Conservation (phyloP, 2,329 filamentous ascomycete genomes). For the Metarhizium album region DNA sequence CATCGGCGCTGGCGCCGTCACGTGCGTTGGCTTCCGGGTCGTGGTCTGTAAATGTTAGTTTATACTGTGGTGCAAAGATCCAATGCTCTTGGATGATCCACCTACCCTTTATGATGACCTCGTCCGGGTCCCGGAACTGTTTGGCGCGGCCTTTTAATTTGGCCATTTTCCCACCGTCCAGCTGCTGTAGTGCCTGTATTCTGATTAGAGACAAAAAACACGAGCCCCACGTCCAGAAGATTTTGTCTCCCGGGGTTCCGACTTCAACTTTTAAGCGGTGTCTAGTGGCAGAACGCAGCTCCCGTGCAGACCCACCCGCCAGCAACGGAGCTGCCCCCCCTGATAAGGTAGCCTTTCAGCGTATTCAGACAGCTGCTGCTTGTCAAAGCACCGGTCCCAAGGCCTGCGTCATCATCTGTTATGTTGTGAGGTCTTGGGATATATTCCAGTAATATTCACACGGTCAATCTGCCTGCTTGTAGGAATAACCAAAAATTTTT, state of each 20-base stretch:
- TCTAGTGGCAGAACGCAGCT: conserved; percentile 29
- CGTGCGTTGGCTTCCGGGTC: conserved; percentile 64
- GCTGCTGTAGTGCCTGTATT: conserved; percentile 9
- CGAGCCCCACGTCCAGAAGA: conserved; percentile 21
- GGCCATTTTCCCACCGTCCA: conserved; percentile 31
- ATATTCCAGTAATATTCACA: too few relatives aligned
- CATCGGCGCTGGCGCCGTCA: conserved; percentile 43
- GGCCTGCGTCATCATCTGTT: too few relatives aligned
- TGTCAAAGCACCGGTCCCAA: too few relatives aligned
- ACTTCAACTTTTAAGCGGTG: conserved; percentile 42
- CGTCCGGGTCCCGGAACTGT: conserved; percentile 51
- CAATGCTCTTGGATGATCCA: neutral
- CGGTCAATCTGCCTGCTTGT: too few relatives aligned
- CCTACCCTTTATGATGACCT: conserved; percentile 51
- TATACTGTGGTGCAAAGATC: neutral
- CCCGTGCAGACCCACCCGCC: too few relatives aligned
- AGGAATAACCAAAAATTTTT: too few relatives aligned
- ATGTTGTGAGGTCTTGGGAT: too few relatives aligned
- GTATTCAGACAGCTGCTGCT: neutral
- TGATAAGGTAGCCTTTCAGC: too few relatives aligned
- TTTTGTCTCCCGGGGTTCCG: conserved; percentile 12
- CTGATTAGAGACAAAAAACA: neutral
- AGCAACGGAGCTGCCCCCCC: too few relatives aligned
- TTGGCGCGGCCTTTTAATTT: conserved; percentile 43
- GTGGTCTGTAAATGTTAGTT: conserved; percentile 46